Conservation (phyloP, 2,329 filamentous ascomycete species). For the Chaetomium sp. region DNA sequence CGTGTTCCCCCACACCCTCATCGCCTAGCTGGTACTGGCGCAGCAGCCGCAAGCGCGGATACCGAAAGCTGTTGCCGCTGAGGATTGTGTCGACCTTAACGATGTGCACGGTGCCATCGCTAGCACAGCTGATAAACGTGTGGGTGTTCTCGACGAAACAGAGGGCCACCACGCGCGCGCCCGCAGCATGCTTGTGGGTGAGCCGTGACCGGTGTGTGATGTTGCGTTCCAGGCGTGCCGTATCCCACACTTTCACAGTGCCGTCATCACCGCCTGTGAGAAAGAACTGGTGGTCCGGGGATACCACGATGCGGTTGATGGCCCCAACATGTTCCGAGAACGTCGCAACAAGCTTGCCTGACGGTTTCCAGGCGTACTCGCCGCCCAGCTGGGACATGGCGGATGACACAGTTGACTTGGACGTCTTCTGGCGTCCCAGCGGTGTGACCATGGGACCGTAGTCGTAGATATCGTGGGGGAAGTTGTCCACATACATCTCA, state of each 20-base stretch:
- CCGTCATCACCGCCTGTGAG: slow-evolving; percentile 90
- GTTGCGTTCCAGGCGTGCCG: slow-evolving; percentile 81
- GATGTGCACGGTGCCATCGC: slow-evolving; percentile 83
- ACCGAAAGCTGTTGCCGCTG: slow-evolving; percentile 53
- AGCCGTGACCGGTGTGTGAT: slow-evolving; percentile 81
- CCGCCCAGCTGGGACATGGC: slow-evolving; percentile 42
- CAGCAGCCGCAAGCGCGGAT: slow-evolving; percentile 69
- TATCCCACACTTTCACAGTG: slow-evolving; percentile 88
- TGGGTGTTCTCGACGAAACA: slow-evolving; percentile 93
- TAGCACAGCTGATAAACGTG: slow-evolving; percentile 84
- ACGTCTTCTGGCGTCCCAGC: slow-evolving; percentile 49
- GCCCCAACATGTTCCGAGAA: slow-evolving; percentile 81
- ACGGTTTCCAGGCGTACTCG: slow-evolving; percentile 71
- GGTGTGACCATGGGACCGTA: slow-evolving; percentile 78
- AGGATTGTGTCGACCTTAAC: slow-evolving; percentile 64
- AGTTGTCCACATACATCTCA: slow-evolving; percentile 72
- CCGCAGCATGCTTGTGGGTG: slow-evolving; percentile 68
- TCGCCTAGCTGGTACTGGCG: slow-evolving; percentile 72
- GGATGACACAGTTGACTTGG: slow-evolving; percentile 44
- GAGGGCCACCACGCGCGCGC: slow-evolving; percentile 68
- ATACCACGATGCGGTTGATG: slow-evolving; percentile 72
- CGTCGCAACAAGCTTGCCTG: slow-evolving; percentile 76
- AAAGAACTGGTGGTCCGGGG: slow-evolving; percentile 92
- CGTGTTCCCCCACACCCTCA: slow-evolving; percentile 54
- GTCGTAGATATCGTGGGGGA: slow-evolving; percentile 57